Evolutionary conservation across 1,139 yeast genomes (phyloP).

Genomic region (Suhomyces guaymorum): DNA sequence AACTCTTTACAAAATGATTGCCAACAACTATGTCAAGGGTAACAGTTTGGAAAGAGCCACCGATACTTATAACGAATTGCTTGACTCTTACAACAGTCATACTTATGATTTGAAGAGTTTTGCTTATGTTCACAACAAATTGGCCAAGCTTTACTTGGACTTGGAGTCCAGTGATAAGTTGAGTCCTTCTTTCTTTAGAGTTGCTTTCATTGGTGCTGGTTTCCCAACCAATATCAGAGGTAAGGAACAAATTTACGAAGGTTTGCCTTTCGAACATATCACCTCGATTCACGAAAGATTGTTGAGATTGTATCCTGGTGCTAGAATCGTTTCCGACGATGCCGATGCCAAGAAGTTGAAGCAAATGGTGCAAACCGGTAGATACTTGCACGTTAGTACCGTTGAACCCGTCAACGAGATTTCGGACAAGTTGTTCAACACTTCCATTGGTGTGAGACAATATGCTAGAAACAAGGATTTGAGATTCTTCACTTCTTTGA

Average conservation of each 20-base stretch:
- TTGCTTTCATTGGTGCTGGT: conserved; percentile 80
- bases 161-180: conserved; percentile 72
- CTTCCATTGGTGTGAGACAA: conserved; percentile 62
- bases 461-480: conserved; percentile 73
- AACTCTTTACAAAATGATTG: conserved; percentile 67
- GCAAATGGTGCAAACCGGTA: conserved; percentile 62
- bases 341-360: conserved; percentile 56
- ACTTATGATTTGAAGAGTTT: conserved; percentile 78
- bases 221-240: conserved; percentile 79
- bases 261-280: conserved; percentile 84
- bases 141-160: conserved; percentile 67
- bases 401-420: conserved; percentile 69
- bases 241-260: conserved; percentile 79
- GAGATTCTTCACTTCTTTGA: conserved; percentile 65
- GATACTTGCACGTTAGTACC: conserved; percentile 68
- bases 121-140: conserved; percentile 68
- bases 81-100: conserved; percentile 70
- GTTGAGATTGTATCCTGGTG: conserved; percentile 78
- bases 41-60: conserved; percentile 33
- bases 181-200: conserved; percentile 78
- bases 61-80: conserved; percentile 67
- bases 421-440: conserved; percentile 47
- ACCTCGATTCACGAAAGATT: conserved; percentile 80
- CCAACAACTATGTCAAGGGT: conserved; percentile 70
- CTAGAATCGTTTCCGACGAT: conserved; percentile 68